These are phyloP conservation scores for Hordeum pubiflorum DNA, from an alignment of 202 grass and related monocot species.

Conservation along the genomic window DNA sequence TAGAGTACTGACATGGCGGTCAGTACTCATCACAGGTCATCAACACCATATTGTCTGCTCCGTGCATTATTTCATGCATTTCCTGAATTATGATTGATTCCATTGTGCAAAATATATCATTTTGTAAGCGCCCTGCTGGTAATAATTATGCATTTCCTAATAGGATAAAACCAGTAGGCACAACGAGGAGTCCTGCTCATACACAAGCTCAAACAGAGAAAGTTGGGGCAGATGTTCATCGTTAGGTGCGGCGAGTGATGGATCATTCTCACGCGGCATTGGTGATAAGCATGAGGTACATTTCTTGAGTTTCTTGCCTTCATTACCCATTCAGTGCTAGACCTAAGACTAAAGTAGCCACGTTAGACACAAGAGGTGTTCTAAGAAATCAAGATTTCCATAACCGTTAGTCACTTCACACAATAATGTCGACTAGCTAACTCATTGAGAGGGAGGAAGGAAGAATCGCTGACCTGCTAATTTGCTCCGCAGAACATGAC, in stretches of 20 bases:
- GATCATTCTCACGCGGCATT: slow-evolving; percentile 44
- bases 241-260: slow-evolving; percentile 60
- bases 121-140: slow-evolving; percentile 12
- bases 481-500: slow-evolving; percentile 35
- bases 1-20: background rate
- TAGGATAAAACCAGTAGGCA: slow-evolving; percentile 41
- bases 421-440: background rate
- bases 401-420: background rate
- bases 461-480: background rate
- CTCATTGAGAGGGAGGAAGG: background rate
- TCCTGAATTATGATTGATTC: background rate
- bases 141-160: slow-evolving; percentile 18
- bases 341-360: background rate
- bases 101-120: background rate
- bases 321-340: background rate
- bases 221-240: slow-evolving; percentile 94
- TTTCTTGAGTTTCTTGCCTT: slow-evolving; percentile 1
- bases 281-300: slow-evolving; percentile 50
- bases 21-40: background rate
- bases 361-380: background rate
- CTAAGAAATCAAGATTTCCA: background rate
- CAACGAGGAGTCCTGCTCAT: slow-evolving; percentile 76
- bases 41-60: background rate
- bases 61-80: background rate
- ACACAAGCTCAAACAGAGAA: slow-evolving; percentile 79